Evolutionary conservation across 805 yeast species (phyloP).

Genomic region (Yamadazyma endophytica): DNA sequence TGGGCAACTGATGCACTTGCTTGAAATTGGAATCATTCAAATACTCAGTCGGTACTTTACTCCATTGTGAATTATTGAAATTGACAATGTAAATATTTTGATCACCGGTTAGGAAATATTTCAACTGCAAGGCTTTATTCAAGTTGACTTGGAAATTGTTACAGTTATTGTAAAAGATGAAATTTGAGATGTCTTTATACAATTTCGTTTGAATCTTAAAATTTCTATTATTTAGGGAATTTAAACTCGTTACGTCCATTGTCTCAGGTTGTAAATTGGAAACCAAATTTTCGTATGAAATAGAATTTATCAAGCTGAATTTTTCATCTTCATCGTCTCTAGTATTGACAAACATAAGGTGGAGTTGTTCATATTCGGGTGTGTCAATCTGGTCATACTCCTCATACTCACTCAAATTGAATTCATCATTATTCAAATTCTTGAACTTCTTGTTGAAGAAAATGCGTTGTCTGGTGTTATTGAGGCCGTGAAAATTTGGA

Average conservation of each 20-base stretch:
- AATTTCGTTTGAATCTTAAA: slow-evolving; percentile 24
- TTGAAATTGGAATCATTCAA: slow-evolving; percentile 10
- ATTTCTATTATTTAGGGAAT: slow-evolving; percentile 31
- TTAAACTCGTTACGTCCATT: no score
- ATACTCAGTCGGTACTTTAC: slow-evolving; percentile 7
- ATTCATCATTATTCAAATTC: slow-evolving; percentile 6
- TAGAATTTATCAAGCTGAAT: slow-evolving; percentile 13
- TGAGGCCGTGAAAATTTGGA: slow-evolving; percentile 34
- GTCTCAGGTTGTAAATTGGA: no score
- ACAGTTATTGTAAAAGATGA: slow-evolving; percentile 26
- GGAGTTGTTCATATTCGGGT: slow-evolving; percentile 11
- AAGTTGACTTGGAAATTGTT: slow-evolving; percentile 12
- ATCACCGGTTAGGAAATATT: slow-evolving; percentile 2
- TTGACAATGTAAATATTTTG: slow-evolving; percentile 18
- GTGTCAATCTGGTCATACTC: slow-evolving; percentile 3
- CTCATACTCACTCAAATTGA: slow-evolving; percentile 5
- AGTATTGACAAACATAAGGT: slow-evolving; percentile 15
- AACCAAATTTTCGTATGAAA: slow-evolving; percentile 13
- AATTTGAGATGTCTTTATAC: slow-evolving; percentile 29
- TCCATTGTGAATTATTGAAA: slow-evolving; percentile 11
- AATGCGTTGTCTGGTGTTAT: slow-evolving; percentile 20
- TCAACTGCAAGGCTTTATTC: slow-evolving; percentile 16
- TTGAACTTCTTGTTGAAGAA: slow-evolving; percentile 19
- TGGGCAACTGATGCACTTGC: slow-evolving; percentile 10
- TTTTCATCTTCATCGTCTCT: slow-evolving; percentile 6